Conservation (phyloP, 1,139 yeast species). For the Zygosaccharomyces sapae region DNA sequence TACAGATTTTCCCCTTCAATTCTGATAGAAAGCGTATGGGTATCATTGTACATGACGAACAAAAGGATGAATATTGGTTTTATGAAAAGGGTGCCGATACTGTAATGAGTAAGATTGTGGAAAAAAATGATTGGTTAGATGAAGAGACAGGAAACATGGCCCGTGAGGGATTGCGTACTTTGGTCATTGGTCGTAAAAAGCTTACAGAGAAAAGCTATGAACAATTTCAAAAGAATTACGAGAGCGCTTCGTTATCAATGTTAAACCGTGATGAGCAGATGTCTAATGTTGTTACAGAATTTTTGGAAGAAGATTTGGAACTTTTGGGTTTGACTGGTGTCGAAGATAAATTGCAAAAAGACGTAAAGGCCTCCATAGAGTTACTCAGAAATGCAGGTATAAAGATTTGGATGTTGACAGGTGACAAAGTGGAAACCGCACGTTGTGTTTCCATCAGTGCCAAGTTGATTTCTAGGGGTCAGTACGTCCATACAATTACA, state of each 20-base stretch:
- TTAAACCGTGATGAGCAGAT: constrained; percentile 67
- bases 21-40: constrained; percentile 98
- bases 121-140: constrained; percentile 89
- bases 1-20: constrained; percentile 87
- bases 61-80: constrained; percentile 72
- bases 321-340: constrained; percentile 93
- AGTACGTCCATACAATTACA: constrained; percentile 82
- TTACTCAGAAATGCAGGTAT: constrained; percentile 92
- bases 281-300: constrained; percentile 62
- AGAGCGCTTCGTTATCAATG: constrained; percentile 75
- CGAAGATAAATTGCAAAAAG: constrained; percentile 87
- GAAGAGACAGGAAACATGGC: constrained; percentile 99
- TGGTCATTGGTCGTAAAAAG: constrained; percentile 83
- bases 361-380: constrained; percentile 90
- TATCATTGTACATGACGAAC: constrained; percentile 62
- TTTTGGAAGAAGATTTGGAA: constrained; percentile 79
- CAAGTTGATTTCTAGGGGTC: constrained; percentile 87
- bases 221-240: constrained; percentile 60
- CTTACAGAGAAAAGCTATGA: constrained; percentile 52
- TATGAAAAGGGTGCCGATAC: constrained; percentile 95
- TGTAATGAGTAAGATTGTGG: constrained; percentile 84
- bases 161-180: constrained; percentile 91
- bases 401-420: constrained; percentile 98
- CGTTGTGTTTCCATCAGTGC: constrained; percentile 95
- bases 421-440: constrained; percentile 98